Percentiles rank a stretch among this genome's conserved stretches.
Conservation (phyloP, 177 flowering plant genomes). For the Vitis hybrid region DNA sequence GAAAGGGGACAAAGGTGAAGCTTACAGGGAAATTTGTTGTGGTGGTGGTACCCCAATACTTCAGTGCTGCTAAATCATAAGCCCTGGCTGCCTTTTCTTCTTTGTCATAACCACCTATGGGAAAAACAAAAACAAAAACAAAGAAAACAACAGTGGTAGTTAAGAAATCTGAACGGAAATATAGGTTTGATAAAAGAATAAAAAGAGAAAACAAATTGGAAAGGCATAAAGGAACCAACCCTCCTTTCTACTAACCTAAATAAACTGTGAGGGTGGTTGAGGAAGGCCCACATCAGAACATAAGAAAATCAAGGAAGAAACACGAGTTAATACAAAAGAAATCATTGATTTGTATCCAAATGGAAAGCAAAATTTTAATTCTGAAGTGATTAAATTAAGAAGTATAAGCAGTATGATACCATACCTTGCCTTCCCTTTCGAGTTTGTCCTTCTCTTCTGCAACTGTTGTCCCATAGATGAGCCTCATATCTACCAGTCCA, state of each 20-base stretch:
- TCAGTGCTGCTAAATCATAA: slow-evolving; percentile 93
- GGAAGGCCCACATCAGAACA: slow-evolving; percentile 17
- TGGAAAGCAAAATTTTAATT: neutral
- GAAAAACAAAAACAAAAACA: slow-evolving; percentile 4
- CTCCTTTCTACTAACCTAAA: slow-evolving; percentile 57
- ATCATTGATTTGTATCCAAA: neutral
- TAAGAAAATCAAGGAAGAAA: slow-evolving; percentile 11
- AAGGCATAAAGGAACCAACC: neutral
- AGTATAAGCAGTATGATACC: neutral
- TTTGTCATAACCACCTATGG: slow-evolving; percentile 91
- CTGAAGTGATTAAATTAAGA: neutral
- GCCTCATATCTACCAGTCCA: slow-evolving; percentile 96
- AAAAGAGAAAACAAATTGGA: slow-evolving; percentile 5
- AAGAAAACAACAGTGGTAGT: neutral
- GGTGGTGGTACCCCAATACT: slow-evolving; percentile 94
- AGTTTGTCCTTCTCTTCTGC: slow-evolving; percentile 93
- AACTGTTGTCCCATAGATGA: slow-evolving; percentile 93
- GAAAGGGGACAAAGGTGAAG: neutral
- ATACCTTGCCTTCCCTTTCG: slow-evolving; percentile 93
- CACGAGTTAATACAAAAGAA: slow-evolving; percentile 17
- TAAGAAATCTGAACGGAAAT: neutral
- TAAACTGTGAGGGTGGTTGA: slow-evolving; percentile 58
- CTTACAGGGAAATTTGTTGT: slow-evolving; percentile 92
- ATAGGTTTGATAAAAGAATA: neutral
- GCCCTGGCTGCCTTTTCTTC: slow-evolving; percentile 98